Evolutionary conservation across 257 asterid species (phyloP).

Genomic region (Osmanthus fragrans): DNA sequence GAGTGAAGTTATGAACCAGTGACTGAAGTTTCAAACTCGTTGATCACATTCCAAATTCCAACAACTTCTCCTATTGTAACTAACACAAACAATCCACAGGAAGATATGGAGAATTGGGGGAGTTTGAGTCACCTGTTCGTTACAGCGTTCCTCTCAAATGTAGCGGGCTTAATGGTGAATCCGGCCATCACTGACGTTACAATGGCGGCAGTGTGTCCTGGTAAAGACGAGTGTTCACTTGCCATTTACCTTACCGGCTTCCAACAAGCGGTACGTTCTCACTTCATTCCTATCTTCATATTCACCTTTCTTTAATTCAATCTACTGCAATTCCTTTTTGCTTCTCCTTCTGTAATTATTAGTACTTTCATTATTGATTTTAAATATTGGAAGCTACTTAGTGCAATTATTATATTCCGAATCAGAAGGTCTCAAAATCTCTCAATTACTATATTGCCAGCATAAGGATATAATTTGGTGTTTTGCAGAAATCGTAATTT

Average conservation of each 20-base stretch:
- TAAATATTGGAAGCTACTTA: background rate
- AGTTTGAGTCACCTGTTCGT: slow-evolving; percentile 50
- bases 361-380: background rate
- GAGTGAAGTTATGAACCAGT: no score
- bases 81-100: background rate
- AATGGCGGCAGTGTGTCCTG: slow-evolving; percentile 54
- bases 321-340: background rate
- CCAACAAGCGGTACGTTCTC: slow-evolving; percentile 52
- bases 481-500: background rate
- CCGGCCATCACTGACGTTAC: slow-evolving; percentile 62
- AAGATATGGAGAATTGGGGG: slow-evolving; percentile 43
- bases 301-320: background rate
- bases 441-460: background rate
- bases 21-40: background rate
- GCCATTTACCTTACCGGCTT: slow-evolving; percentile 64
- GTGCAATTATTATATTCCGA: background rate
- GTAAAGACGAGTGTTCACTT: slow-evolving; percentile 49
- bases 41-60: background rate
- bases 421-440: background rate
- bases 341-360: background rate
- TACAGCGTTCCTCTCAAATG: slow-evolving; percentile 49
- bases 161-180: slow-evolving; percentile 33
- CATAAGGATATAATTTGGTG: no score
- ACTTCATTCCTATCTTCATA: background rate
- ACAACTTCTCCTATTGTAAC: background rate